Conservation (phyloP, 805 yeast species). For the Wickerhamiella sergipiensis region DNA sequence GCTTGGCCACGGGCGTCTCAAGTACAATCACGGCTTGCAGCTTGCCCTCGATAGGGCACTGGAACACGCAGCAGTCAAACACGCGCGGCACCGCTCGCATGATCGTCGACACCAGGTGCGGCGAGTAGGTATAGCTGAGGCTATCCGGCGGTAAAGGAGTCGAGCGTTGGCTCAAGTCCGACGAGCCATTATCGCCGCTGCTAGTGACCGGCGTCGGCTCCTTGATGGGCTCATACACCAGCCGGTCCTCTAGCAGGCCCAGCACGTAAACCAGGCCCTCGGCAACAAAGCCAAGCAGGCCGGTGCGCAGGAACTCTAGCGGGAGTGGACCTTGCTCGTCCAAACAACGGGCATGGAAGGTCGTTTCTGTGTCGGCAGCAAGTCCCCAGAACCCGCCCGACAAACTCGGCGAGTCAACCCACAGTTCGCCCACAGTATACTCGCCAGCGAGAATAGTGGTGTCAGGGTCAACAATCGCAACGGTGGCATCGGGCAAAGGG, state of each 20-base stretch:
- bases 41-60: conserved; percentile 63
- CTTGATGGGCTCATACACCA: conserved; percentile 23
- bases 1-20: conserved; percentile 47
- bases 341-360: conserved; percentile 70
- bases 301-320: conserved; percentile 77
- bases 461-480: conserved; percentile 92
- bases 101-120: conserved; percentile 73
- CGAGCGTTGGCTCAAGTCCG: neutral
- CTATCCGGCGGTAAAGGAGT: neutral
- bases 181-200: neutral
- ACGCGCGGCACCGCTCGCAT: conserved; percentile 70
- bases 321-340: conserved; percentile 59
- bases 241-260: conserved; percentile 84
- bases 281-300: conserved; percentile 74
- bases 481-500: conserved; percentile 86
- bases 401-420: conserved; percentile 90
- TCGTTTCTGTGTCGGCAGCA: conserved; percentile 50
- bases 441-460: conserved; percentile 59
- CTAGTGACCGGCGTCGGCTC: neutral
- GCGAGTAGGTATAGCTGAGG: conserved; percentile 56
- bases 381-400: conserved; percentile 82
- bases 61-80: conserved; percentile 86
- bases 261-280: conserved; percentile 79
- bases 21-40: conserved; percentile 74
- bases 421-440: conserved; percentile 84